These are phyloP conservation scores for Fusarium sp. DNA, from an alignment of 2,329 filamentous ascomycete genomes.

Conservation along the genomic window DNA sequence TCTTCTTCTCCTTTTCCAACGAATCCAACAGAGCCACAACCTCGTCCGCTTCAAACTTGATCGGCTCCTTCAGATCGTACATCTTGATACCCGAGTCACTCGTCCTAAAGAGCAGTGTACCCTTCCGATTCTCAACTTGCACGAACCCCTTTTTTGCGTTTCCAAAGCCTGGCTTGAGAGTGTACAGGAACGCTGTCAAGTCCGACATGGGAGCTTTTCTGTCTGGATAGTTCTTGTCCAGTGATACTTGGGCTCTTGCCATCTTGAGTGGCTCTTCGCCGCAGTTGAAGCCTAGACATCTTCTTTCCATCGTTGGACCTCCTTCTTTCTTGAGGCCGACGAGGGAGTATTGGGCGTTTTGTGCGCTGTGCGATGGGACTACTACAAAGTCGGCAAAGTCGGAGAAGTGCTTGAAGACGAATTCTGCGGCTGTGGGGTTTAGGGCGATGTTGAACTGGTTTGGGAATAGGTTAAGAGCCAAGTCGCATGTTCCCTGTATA, in stretches of 20 bases:
- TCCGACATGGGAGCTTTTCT: conserved; percentile 37
- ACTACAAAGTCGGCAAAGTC: conserved; percentile 35
- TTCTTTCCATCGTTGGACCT: conserved; percentile 29
- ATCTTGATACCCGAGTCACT: conserved; percentile 32
- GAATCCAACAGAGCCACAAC: conserved; percentile 4
- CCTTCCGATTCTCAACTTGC: conserved; percentile 18
- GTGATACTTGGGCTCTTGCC: conserved; percentile 29
- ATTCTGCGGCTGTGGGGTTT: conserved; percentile 30
- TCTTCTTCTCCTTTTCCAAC: background rate
- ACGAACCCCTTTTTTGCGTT: conserved; percentile 15
- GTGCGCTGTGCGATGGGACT: conserved; percentile 42
- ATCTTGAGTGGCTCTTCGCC: conserved; percentile 36
- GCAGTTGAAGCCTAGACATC: conserved; percentile 43
- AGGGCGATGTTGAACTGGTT: conserved; percentile 43
- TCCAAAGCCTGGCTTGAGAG: conserved; percentile 21
- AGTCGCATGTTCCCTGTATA: conserved; percentile 36
- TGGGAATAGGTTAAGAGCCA: conserved; percentile 38
- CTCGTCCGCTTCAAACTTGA: conserved; percentile 10
- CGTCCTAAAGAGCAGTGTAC: conserved; percentile 31
- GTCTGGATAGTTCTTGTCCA: conserved; percentile 31
- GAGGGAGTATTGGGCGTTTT: conserved; percentile 38
- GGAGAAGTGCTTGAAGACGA: conserved; percentile 25
- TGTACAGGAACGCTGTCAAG: conserved; percentile 33
- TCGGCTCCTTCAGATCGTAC: conserved; percentile 24
- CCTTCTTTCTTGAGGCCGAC: conserved; percentile 26